Evolutionary conservation across 495 filamentous ascomycete species (phyloP), one percentile per base, ranked within the genome.

Genomic region (Daldinia decipiens): DNA sequence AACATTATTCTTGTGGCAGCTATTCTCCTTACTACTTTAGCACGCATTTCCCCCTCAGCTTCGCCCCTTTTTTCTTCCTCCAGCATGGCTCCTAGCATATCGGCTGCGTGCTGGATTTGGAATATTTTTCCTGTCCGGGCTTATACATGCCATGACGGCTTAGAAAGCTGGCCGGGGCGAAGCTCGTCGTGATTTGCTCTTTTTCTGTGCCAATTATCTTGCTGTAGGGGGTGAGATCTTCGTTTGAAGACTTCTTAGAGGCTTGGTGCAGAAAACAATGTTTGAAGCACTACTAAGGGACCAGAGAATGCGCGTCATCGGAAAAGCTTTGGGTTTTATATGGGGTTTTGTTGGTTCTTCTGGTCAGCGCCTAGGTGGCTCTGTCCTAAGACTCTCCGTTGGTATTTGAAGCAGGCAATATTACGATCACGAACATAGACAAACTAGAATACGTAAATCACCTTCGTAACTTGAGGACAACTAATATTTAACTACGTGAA

Each of bases 281-380:
- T 65, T 38, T 21, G 62, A 50, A 24, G 31, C 11, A 2, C 13
- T 50, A 1, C 39, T 65, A 43, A 58, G 38, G 36, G 19, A 58
- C 29, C 15, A 11, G 6, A 58, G 62, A 43, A 0, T 58, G 6
- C 27, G 19, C 11, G 26, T 51, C 1, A 31, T 9, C 27, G 39
- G 54, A 17, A 65, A 39, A 27, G 32, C 6, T 39, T 27, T 66
- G 13, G 55, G 63, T 0, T 66, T 24, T n/a, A 12, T 38, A 9
- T 66, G 54, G 55, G 55, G 52, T 17, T 66, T 59, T 19, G 40
- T 40, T 65, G 52, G 52, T 65, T 65, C 53, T 65, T 65, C 19
- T 65, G 62, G 62, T 52, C 24, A 11, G 26, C 52, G 13, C 62
- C 62, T 26, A 56, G 52, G 21, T 65, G 62, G 62, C 31, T 65